Conservation (phyloP, 1,284 basidiomycete genomes). For the Lentinula novae-zelandiae region DNA sequence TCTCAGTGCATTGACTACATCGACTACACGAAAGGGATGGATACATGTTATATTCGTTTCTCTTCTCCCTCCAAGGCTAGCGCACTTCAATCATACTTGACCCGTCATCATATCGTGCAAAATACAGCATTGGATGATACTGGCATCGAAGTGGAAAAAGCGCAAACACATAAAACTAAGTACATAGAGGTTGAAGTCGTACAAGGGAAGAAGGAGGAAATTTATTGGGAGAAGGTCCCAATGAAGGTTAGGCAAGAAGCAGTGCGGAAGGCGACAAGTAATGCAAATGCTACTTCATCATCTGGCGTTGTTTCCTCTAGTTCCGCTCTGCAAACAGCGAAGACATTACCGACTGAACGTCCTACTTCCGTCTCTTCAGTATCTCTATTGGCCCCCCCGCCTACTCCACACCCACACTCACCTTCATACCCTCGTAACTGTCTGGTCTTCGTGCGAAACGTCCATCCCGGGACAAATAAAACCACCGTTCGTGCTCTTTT, state of each 20-base stretch:
- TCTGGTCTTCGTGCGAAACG: constrained; percentile 9
- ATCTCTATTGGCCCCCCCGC: not conserved
- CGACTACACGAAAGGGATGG: constrained; percentile 74
- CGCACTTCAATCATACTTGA: constrained; percentile 44
- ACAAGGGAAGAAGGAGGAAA: constrained; percentile 54
- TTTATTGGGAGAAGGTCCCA: constrained; percentile 79
- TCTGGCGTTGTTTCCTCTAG: not conserved
- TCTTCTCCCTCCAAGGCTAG: constrained; percentile 45
- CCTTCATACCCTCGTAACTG: constrained; percentile 2
- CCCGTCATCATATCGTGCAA: constrained; percentile 32
- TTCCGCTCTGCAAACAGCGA: too few relatives aligned
- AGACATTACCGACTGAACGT: not conserved
- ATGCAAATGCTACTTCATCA: not conserved
- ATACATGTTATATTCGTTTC: constrained; percentile 71
- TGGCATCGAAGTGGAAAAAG: constrained; percentile 20
- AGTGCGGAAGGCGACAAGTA: constrained; percentile 25
- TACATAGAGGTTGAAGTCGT: constrained; percentile 52
- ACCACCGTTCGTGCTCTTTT: constrained; percentile 6
- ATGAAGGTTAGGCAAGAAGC: constrained; percentile 63
- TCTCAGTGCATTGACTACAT: constrained; percentile 59
- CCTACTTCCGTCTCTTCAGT: not conserved
- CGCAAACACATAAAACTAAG: constrained; percentile 5
- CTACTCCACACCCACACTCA: not conserved
- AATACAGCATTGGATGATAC: constrained; percentile 43
- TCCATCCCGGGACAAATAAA: constrained; percentile 10